phyloP scores from a whole-genome alignment of 164 flowering plant species.

The Pachysandra terminalis region DNA sequence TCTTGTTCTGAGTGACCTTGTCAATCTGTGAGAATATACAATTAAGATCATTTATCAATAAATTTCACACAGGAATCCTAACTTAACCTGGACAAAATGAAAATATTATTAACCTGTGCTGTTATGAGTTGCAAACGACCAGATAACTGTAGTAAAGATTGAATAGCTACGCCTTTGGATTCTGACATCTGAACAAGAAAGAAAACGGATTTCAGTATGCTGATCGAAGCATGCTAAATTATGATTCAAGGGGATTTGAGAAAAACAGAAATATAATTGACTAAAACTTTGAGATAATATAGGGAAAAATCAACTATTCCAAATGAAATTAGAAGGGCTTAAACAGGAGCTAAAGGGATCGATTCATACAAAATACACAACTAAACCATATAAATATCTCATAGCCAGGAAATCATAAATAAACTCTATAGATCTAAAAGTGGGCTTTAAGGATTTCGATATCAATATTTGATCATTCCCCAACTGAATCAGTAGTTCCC shows the following conservation, averaged over 20 bases:
- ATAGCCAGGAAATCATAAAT: no score
- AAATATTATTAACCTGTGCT: constrained; percentile 55
- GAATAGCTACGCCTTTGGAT: constrained; percentile 47
- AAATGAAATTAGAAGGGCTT: neutral
- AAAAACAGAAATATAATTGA: no score
- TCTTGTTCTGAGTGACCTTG: constrained; percentile 39
- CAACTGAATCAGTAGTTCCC: neutral
- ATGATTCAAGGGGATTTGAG: no score
- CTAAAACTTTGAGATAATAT: no score
- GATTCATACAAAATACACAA: neutral
- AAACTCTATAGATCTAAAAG: neutral
- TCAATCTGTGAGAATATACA: constrained; percentile 42
- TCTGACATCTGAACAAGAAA: constrained; percentile 50
- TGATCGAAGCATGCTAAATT: no score
- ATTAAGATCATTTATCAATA: neutral
- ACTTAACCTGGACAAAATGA: neutral
- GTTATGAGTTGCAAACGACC: constrained; percentile 80
- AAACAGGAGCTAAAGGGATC: neutral
- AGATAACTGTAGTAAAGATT: constrained; percentile 60
- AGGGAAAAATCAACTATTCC: neutral
- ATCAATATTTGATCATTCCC: neutral
- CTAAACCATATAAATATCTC: neutral
- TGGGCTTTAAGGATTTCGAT: neutral
- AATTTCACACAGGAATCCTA: neutral
- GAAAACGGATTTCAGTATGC: neutral